Evolutionary conservation across 2,329 filamentous ascomycete genomes (phyloP), one percentile per base, ranked within the genome.

Genomic region (Calonectria pseudoreteaudii): DNA sequence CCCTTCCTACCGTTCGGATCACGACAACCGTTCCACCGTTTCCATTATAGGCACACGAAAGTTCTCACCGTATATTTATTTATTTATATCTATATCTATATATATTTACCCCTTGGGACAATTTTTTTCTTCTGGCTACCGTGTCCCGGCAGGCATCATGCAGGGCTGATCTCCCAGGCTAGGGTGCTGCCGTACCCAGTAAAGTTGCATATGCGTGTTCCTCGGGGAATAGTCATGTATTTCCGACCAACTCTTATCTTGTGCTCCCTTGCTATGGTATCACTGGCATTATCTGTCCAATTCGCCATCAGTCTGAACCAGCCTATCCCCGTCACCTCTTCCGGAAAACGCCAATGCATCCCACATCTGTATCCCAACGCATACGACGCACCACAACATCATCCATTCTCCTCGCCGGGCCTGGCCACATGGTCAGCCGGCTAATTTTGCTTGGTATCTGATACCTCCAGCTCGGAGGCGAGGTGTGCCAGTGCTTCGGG

Each of bases 401-500:
- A 28, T 53, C 38, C 70, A 44, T 62, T 64, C 36, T 31, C 47
- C 64, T 65, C 44, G 50, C 34, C 16, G 11, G 20, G 8, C 31
- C 49, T 14, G n/a, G 14, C 64, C 66, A 64, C 62, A 56, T 70
- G 62, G 30, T 16, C 58, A 36, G 65, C 58, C 65, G 56, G 50
- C 66, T 58, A 64, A 26, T 23, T 30, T 66, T 44, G 65, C 65
- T 74, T 41, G 28, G 65, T 66, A 64, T 76, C 78, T 13, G 73
- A 72, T 31, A 81, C 65, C 31, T 70, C 75, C 65, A 81, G 50
- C 53, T 75, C 76, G 34, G 80, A 80, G 10, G 77, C 65, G 26
- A 81, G 76, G 23, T 81, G 72, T 30, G 75, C 72, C 30, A 82
- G 72, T 58, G 74, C 76, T 41, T 68, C 72, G 23, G 72, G 71